Conservation (phyloP, 441 rosid genomes). For the Mallotus repandus region DNA sequence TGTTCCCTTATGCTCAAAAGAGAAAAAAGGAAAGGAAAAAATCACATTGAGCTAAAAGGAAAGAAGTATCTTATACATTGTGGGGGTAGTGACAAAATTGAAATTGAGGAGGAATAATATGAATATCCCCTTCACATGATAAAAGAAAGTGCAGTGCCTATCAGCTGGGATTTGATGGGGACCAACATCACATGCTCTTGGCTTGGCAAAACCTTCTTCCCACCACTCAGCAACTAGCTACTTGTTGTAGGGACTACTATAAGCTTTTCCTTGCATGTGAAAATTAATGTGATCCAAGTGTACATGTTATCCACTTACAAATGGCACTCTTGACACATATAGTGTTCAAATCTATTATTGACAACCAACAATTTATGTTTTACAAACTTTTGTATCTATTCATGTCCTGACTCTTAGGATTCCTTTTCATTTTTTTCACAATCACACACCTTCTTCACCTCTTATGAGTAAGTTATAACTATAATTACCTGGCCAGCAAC, state of each 20-base stretch:
- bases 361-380: neutral
- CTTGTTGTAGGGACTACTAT: neutral
- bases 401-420: neutral
- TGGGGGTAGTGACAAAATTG: neutral
- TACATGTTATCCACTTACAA: constrained; percentile 1
- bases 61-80: neutral
- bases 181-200: constrained; percentile 24
- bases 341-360: neutral
- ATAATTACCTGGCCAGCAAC: too few species aligned
- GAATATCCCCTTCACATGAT: constrained; percentile 16
- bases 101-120: neutral
- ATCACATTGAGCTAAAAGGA: neutral
- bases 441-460: neutral
- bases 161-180: constrained; percentile 23
- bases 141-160: constrained; percentile 6
- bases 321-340: too few species aligned
- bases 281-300: constrained; percentile 12
- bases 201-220: constrained; percentile 9
- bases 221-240: constrained; percentile 16
- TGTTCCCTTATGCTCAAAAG: neutral
- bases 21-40: neutral
- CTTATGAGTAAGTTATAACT: too few species aligned
- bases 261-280: constrained; percentile 25
- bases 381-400: neutral
- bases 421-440: neutral